phyloP scores from a whole-genome alignment of 1,139 yeast species.

The Debaryomycetaceae sp. region DNA sequence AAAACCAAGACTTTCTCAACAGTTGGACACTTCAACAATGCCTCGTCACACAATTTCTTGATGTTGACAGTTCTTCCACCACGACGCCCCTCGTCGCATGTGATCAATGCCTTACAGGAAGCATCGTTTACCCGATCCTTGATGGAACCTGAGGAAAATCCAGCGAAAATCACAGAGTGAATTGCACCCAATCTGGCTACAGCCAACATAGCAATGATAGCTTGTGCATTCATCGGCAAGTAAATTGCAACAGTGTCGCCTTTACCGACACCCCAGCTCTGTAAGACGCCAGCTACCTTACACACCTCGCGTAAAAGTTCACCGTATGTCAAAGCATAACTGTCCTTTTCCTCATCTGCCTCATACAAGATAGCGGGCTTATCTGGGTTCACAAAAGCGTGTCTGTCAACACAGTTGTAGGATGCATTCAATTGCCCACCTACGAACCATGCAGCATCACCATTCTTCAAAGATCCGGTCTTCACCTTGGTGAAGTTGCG shows the following conservation, averaged over 20 bases:
- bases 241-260: constrained; percentile 97
- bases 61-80: constrained; percentile 92
- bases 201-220: constrained; percentile 90
- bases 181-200: constrained; percentile 94
- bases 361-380: constrained; percentile 90
- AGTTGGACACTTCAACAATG: constrained; percentile 70
- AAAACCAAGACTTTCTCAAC: constrained; percentile 82
- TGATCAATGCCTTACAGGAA: constrained; percentile 80
- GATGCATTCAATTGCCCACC: constrained; percentile 93
- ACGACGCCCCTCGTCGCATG: constrained; percentile 95
- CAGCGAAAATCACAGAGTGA: constrained; percentile 96
- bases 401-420: constrained; percentile 95
- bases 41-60: constrained; percentile 93
- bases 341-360: constrained; percentile 86
- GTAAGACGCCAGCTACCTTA: constrained; percentile 81
- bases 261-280: constrained; percentile 81
- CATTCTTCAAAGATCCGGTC: constrained; percentile 68
- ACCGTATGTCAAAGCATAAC: constrained; percentile 72
- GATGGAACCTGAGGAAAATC: constrained; percentile 92
- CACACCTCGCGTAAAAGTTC: constrained; percentile 86
- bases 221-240: constrained; percentile 97
- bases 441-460: constrained; percentile 89
- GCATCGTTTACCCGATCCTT: constrained; percentile 91
- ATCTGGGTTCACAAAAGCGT: constrained; percentile 82
- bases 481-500: constrained; percentile 72